Base-by-base conservation (phyloP, 2,329 filamentous ascomycete genomes). In the Aureobasidium sp. region DNA sequence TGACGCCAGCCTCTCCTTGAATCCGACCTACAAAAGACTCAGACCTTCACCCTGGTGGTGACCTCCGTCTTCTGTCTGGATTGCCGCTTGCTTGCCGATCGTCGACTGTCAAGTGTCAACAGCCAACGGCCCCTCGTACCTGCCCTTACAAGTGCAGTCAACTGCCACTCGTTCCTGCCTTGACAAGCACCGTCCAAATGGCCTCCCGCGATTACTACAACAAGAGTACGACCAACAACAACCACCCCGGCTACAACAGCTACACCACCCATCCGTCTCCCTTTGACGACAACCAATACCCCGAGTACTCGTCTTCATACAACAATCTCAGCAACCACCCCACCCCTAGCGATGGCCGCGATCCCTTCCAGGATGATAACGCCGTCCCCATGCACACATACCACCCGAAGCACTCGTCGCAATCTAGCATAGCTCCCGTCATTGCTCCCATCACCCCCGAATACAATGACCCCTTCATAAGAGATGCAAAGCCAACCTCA, bases 191-290 rank as follows among this genome's bases (percentile, higher is more conserved):
- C 55, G 62, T 54, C 66, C 62, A 58, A 62, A 80, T 80, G 78
- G 77, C 78, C 49, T 72, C 77, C 61, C 77, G 78, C 74, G 83
- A 88, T 68, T 89, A 89, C 75, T 89, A 89, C 75, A 78, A 80
- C 64, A 76, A 75, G 64, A 75, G 76, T 65, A 68, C 69, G 69
- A 69, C 69, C 68, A 68, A 66, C 65, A 72, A 65, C 70, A 75
- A 70, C 66, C 76, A 72, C 64, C 63, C 59, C 65, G 61, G 65
- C 39, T 54, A 63, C 53, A 47, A 67, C 44, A 70, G 76, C 63
- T 74, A 79, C 62, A 77, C 80, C 68, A 71, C 39, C 61, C 67
- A 37, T 62, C 32, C 61, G 9, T 63, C 66, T 3, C 53, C 61
- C 15, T 63, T 62, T 29, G 16, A 65, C 63, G 42, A 59, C 64